Conservation (phyloP, 1,284 basidiomycete genomes). For the Trichosporon inkin region DNA sequence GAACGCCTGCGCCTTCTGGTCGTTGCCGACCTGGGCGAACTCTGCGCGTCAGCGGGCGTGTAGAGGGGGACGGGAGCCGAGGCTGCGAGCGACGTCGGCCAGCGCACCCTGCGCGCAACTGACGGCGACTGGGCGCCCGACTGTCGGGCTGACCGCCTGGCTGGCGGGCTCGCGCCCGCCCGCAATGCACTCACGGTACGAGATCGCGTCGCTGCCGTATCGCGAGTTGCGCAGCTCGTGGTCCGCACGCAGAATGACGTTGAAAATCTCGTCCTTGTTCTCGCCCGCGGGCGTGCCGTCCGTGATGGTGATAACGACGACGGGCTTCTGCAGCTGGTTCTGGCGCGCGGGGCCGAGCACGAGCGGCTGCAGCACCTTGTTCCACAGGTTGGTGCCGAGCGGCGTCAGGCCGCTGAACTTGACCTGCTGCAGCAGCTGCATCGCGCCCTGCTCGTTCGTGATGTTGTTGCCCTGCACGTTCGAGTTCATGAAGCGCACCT, state of each 20-base stretch:
- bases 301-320: conserved; percentile 51
- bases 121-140: no score
- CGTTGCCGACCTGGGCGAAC: conserved; percentile 53
- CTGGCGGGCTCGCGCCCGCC: no score
- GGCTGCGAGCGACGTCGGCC: not conserved
- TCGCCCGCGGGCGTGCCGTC: conserved; percentile 52
- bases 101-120: not conserved
- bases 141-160: no score
- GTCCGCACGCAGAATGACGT: conserved; percentile 49
- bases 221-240: conserved; percentile 43
- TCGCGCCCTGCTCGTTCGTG: conserved; percentile 46
- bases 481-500: conserved; percentile 53
- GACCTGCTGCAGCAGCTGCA: conserved; percentile 49
- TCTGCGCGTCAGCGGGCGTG: conserved; percentile 26
- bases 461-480: conserved; percentile 52
- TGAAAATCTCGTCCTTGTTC: conserved; percentile 45
- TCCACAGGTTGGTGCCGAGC: conserved; percentile 49
- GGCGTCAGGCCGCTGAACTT: conserved; percentile 53
- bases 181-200: conserved; percentile 50
- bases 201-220: conserved; percentile 52
- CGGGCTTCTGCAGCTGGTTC: conserved; percentile 50
- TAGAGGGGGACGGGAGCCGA: no score
- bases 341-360: conserved; percentile 50
- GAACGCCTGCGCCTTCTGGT: conserved; percentile 51
- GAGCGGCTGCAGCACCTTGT: conserved; percentile 53